Evolutionary conservation across 371 early-diverging fungal genomes (phyloP), one percentile per base, ranked within the genome.

Genomic region (Coemansia linderi): DNA sequence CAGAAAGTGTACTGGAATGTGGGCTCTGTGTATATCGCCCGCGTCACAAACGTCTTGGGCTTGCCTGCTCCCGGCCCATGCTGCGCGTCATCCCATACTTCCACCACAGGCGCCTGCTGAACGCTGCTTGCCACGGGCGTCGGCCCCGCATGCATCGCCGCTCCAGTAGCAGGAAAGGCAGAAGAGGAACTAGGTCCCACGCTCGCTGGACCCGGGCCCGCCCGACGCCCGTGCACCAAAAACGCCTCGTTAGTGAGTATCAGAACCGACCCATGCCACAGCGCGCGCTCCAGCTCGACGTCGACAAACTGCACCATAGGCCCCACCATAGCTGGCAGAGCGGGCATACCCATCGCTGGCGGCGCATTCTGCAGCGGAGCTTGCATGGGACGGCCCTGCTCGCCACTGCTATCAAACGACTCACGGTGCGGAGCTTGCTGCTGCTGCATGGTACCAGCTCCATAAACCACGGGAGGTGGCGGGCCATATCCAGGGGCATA

Each of bases 261-360:
- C 56, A 85, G 64, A 31, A 85, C 86, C 2, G 84, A 84, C 17
- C 86, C 86, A 36, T 75, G 63, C 86, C 86, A 85, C 63, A 66
- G 40, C 19, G 83, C 83, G 12, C 71, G 69, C 59, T 74, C 82
- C 15, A 83, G 54, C 69, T 85, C 84, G 29, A 84, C 57, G 73
- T 83, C 58, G 69, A 75, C 74, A 58, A 80, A 81, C 72, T 81
- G 81, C 59, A 81, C 69, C 72, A 80, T 41, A 15, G 81, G 81
- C 1, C 81, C 81, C n/a, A 80, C 38, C 68, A 76, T 48, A 15
- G 75, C 59, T 43, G 75, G 75, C 39, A 71, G 56, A 40, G 59
- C 41, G 52, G 61, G 64, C 38, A 43, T 64, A 64, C 56, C 63
- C 54, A 39, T 62, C 59, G 39, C 50, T 46, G 12, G 63, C 59